Conservation (phyloP, 805 yeast genomes). For the Sungouiozyma intestinalis region DNA sequence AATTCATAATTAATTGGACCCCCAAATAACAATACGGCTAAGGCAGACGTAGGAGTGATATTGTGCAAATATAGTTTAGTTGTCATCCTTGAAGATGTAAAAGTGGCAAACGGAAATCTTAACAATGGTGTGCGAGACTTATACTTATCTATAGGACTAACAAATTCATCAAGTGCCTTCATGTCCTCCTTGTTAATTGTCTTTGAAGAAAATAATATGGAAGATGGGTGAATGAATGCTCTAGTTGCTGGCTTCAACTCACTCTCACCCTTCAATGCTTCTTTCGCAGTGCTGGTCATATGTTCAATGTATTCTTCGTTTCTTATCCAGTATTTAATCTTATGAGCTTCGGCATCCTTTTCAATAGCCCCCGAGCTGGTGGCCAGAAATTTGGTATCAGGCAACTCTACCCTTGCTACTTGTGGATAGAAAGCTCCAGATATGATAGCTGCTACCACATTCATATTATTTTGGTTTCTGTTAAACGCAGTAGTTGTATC, state of each 20-base stretch:
- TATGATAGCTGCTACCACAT: slow-evolving; percentile 53
- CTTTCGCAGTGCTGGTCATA: slow-evolving; percentile 10
- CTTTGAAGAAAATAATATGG: slow-evolving; percentile 51
- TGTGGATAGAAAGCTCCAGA: slow-evolving; percentile 81
- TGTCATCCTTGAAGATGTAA: slow-evolving; percentile 48
- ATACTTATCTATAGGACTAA: slow-evolving; percentile 13
- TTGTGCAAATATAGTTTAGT: slow-evolving; percentile 61
- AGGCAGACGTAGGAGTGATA: slow-evolving; percentile 66
- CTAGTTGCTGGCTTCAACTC: slow-evolving; percentile 46
- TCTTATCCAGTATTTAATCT: slow-evolving; percentile 63
- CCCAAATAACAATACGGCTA: slow-evolving; percentile 72
- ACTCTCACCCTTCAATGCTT: slow-evolving; percentile 8
- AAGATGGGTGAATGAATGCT: slow-evolving; percentile 81
- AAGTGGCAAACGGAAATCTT: slow-evolving; percentile 54
- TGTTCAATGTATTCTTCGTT: slow-evolving; percentile 42
- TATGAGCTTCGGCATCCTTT: slow-evolving; percentile 71
- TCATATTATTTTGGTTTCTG: slow-evolving; percentile 39
- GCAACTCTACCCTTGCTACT: slow-evolving; percentile 68
- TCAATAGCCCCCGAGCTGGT: slow-evolving; percentile 73
- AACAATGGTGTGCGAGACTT: slow-evolving; percentile 28
- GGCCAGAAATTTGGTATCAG: slow-evolving; percentile 65
- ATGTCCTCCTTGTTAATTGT: slow-evolving; percentile 17
- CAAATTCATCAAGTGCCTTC: slow-evolving; percentile 14
- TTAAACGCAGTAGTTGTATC: slow-evolving; percentile 31
- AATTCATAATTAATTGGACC: slow-evolving; percentile 56